These are phyloP conservation scores for Colletotrichum tanaceti DNA, from an alignment of 2,329 filamentous ascomycete species.

Conservation along the genomic window DNA sequence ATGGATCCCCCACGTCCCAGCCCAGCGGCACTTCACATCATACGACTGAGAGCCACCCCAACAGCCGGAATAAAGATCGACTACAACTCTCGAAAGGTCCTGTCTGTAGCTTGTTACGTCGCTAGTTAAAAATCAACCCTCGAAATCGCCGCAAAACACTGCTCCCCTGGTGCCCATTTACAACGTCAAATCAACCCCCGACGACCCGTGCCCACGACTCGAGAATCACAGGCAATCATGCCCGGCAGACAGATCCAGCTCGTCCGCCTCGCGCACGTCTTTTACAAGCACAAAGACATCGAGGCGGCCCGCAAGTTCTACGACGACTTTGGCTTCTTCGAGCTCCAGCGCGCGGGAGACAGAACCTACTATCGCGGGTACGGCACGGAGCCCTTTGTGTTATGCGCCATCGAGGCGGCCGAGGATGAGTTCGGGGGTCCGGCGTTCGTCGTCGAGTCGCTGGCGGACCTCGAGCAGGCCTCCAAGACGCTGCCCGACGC, in stretches of 20 bases:
- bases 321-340: slow-evolving; percentile 61
- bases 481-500: slow-evolving; percentile 59
- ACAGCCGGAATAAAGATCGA: slow-evolving; percentile 7
- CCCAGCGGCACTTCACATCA: slow-evolving; percentile 14
- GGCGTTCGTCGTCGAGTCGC: slow-evolving; percentile 67
- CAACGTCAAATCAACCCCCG: neutral
- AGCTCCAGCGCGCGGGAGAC: slow-evolving; percentile 52
- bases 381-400: slow-evolving; percentile 68
- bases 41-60: neutral
- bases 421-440: slow-evolving; percentile 66
- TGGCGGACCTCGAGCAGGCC: slow-evolving; percentile 65
- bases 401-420: slow-evolving; percentile 62
- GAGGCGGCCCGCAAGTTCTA: slow-evolving; percentile 56
- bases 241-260: slow-evolving; percentile 49
- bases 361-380: slow-evolving; percentile 71
- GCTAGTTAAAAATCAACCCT: too few relatives aligned
- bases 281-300: slow-evolving; percentile 61
- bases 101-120: accelerated
- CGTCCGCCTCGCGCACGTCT: slow-evolving; percentile 57
- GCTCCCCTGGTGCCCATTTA: neutral
- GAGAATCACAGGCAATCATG: slow-evolving; percentile 23
- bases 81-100: neutral
- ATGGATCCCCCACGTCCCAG: slow-evolving; percentile 15
- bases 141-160: neutral
- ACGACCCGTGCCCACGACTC: neutral